Evolutionary conservation across 331 rosid species (phyloP).

Genomic region (Malus hybrid): DNA sequence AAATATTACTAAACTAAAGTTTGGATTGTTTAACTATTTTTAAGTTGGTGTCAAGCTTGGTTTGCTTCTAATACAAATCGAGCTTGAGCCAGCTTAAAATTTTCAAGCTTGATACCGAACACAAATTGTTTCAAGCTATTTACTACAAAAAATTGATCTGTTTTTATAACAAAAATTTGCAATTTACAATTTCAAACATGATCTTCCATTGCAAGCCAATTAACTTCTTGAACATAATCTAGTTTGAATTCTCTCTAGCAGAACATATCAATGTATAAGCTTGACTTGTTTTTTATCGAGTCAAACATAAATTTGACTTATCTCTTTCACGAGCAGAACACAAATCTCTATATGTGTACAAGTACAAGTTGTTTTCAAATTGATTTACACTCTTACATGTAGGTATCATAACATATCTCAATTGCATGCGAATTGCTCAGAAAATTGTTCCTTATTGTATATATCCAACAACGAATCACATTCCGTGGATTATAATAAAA

Average conservation of each 20-base stretch:
- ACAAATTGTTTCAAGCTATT: no score
- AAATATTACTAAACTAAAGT: not conserved
- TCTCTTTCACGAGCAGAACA: not conserved
- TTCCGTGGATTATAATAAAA: not conserved
- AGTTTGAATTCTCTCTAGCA: not conserved
- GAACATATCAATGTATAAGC: no score
- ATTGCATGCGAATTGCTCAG: not conserved
- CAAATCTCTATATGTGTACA: not conserved
- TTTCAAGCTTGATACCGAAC: not conserved
- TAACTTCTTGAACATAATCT: not conserved
- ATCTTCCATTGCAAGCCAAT: not conserved
- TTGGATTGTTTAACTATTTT: not conserved
- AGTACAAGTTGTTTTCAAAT: not conserved
- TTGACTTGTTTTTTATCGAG: not conserved
- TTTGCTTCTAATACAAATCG: not conserved
- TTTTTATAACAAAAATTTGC: no score
- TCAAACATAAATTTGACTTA: not conserved
- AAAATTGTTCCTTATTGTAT: not conserved
- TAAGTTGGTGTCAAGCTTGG: not conserved
- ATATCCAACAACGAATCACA: not conserved
- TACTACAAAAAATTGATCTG: no score
- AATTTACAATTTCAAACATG: not conserved
- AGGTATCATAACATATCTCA: no score
- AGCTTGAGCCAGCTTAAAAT: no score
- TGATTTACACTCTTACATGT: not conserved